Percentiles rank a stretch among this genome's conserved stretches.
Evolutionary conservation across 1,284 basidiomycete species (phyloP).

Genomic region (Rhodofomes roseus): DNA sequence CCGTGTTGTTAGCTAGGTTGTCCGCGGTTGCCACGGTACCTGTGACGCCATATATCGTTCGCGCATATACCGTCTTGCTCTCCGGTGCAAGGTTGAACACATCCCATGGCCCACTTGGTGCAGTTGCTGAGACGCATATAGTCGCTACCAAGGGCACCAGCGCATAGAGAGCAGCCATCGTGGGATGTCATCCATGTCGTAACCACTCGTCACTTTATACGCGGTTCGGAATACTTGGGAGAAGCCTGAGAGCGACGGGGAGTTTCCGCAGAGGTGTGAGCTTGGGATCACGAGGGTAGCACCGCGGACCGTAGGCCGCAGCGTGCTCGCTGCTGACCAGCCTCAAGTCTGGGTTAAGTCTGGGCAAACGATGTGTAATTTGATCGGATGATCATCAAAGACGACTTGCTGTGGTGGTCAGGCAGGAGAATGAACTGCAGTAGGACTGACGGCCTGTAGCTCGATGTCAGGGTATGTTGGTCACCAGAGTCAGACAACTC

Average conservation of each 20-base stretch:
- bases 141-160: neutral
- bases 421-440: too few species aligned
- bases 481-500: too few species aligned
- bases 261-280: neutral
- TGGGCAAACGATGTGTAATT: too few species aligned
- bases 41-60: neutral
- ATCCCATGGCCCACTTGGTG: conserved; percentile 6
- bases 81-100: conserved; percentile 8
- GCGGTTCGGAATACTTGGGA: neutral
- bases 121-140: neutral
- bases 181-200: neutral
- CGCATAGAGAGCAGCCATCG: neutral
- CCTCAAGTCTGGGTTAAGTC: neutral
- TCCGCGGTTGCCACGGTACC: conserved; percentile 1
- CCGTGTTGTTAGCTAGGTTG: neutral
- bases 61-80: conserved; percentile 3
- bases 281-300: neutral
- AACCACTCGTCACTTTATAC: neutral
- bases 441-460: too few species aligned
- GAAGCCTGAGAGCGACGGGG: neutral
- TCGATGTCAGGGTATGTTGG: too few species aligned
- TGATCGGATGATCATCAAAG: too few species aligned
- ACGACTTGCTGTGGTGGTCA: too few species aligned
- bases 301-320: neutral
- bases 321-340: too few species aligned